Percentiles rank a stretch among this genome's conserved stretches.
phyloP scores from a whole-genome alignment of 2,329 filamentous ascomycete genomes.

The Alternaria metachromatica region DNA sequence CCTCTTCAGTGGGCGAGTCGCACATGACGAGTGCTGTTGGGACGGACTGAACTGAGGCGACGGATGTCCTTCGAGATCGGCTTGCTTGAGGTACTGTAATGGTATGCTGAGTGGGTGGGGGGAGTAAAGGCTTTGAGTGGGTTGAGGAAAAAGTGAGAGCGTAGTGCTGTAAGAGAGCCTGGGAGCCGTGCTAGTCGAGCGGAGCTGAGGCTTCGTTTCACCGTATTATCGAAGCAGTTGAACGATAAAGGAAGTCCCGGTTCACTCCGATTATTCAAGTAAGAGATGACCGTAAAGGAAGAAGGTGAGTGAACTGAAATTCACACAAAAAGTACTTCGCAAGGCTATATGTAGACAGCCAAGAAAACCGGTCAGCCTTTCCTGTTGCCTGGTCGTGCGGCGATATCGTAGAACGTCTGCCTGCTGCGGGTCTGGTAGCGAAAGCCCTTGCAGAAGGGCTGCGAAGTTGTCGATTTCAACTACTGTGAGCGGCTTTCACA shows the following conservation, averaged over 20 bases:
- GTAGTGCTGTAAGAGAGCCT: not conserved
- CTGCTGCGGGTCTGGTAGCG: not conserved
- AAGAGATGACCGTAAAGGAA: not conserved
- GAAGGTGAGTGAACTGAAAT: not conserved
- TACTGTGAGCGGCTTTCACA: not conserved
- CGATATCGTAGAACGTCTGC: not conserved
- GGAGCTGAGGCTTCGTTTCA: not conserved
- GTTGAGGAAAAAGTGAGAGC: not conserved
- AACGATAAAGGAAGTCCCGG: not conserved
- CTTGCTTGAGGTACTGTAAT: not conserved
- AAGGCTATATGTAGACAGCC: conserved; percentile 1
- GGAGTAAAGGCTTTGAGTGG: not conserved
- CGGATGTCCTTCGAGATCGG: not conserved
- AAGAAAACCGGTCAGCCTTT: conserved; percentile 8
- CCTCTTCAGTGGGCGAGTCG: conserved; percentile 7
- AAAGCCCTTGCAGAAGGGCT: not conserved
- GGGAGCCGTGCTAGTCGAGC: not conserved
- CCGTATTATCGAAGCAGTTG: not conserved
- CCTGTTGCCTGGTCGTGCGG: conserved; percentile 12
- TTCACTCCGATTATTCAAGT: not conserved
- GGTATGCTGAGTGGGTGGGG: not conserved
- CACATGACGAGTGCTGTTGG: not conserved
- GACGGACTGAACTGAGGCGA: not conserved
- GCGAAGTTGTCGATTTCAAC: not conserved
- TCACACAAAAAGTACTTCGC: not conserved